phyloP scores from a whole-genome alignment of 805 yeast species.

The Tetrapisispora namnaoensis region DNA sequence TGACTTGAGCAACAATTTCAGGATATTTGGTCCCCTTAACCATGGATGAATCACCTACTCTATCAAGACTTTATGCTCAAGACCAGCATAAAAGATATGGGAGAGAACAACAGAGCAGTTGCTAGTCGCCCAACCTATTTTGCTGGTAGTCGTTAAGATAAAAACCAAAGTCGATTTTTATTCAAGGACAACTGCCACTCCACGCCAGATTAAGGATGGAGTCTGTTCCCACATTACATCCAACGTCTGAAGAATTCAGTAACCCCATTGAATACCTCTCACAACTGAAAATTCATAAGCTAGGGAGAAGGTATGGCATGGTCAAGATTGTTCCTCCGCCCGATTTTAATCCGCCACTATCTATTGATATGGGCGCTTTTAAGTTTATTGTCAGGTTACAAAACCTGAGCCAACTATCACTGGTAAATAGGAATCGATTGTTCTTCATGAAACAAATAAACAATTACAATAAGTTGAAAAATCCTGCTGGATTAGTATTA shows the following conservation, averaged over 20 bases:
- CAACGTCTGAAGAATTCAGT: constrained; percentile 44
- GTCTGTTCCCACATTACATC: constrained; percentile 44
- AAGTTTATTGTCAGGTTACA: constrained; percentile 63
- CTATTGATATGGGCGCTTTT: constrained; percentile 43
- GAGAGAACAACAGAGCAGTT: no score
- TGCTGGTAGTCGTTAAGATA: no score
- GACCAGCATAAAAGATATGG: no score
- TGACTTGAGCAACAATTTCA: no score
- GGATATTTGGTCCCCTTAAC: no score
- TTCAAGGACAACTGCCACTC: no score
- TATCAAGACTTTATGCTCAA: no score
- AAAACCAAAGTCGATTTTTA: no score
- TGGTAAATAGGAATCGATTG: constrained; percentile 51
- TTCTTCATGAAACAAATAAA: constrained; percentile 54
- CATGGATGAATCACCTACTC: no score
- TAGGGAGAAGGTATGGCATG: constrained; percentile 62
- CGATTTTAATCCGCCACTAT: constrained; percentile 41
- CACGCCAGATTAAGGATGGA: constrained; percentile 6
- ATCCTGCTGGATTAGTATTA: neutral
- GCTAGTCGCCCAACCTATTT: no score
- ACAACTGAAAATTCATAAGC: constrained; percentile 30
- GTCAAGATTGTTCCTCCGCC: constrained; percentile 61
- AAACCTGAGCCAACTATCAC: constrained; percentile 50
- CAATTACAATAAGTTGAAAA: constrained; percentile 33
- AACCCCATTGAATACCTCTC: constrained; percentile 64